Evolutionary conservation across 2,329 filamentous ascomycete species (phyloP).

Genomic region (Pestalotiopsis sp.): DNA sequence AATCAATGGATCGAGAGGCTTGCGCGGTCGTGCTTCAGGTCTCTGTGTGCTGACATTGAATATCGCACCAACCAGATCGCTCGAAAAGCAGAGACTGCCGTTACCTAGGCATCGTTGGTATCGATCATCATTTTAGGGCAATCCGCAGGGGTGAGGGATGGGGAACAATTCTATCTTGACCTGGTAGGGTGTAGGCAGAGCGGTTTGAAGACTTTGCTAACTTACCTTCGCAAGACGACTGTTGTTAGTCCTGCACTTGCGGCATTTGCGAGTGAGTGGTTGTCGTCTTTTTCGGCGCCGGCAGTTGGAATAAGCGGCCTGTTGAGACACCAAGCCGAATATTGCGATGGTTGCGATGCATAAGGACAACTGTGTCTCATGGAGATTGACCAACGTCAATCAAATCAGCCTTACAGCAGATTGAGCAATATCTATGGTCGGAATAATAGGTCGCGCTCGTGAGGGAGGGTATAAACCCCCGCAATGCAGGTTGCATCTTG

Average conservation of each 20-base stretch:
- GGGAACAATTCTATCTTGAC: background rate
- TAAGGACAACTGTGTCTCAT: background rate
- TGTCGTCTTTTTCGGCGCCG: background rate
- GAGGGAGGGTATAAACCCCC: background rate
- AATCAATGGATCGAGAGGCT: conserved; percentile 8
- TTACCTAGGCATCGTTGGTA: background rate
- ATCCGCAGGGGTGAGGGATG: background rate
- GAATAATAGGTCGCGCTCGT: conserved; percentile 2
- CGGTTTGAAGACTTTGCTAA: no score
- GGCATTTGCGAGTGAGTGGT: background rate
- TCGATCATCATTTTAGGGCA: background rate
- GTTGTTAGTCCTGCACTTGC: background rate
- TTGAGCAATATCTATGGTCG: conserved; percentile 7
- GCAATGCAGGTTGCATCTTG: conserved; percentile 3
- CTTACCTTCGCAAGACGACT: no score
- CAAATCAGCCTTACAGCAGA: conserved; percentile 6
- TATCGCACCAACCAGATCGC: conserved; percentile 13
- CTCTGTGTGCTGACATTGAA: background rate
- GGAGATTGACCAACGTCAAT: conserved; percentile 5
- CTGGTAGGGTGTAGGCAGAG: background rate
- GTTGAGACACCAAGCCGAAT: background rate
- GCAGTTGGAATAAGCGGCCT: background rate
- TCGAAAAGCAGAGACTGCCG: background rate
- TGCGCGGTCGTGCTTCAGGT: conserved; percentile 14
- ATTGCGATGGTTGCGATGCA: conserved; percentile 1